Percentiles rank a stretch among this genome's conserved stretches.
Conservation (phyloP, 495 filamentous ascomycete species). For the Viridothelium virens region DNA sequence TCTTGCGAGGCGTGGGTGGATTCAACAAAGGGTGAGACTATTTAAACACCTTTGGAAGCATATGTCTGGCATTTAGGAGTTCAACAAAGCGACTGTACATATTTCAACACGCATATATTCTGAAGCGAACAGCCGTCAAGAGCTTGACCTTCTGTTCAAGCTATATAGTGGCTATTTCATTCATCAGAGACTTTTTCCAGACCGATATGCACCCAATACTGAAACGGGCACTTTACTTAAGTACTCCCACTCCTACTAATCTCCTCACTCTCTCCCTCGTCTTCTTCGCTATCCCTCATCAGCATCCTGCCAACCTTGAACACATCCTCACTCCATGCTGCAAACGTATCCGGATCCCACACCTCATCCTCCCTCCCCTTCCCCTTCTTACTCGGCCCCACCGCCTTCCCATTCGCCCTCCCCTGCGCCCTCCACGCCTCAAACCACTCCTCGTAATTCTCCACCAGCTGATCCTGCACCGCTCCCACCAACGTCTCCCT, state of each 20-base stretch:
- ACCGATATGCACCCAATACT: not conserved
- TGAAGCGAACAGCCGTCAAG: not conserved
- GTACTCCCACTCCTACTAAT: not conserved
- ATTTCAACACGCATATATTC: not conserved
- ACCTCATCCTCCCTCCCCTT: slow-evolving; percentile 52
- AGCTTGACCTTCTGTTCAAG: not conserved
- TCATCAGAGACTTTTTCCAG: not conserved
- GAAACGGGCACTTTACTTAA: not conserved
- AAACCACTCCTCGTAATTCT: slow-evolving; percentile 36
- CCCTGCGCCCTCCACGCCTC: slow-evolving; percentile 35
- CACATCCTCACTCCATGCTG: slow-evolving; percentile 10
- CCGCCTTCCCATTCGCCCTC: slow-evolving; percentile 34
- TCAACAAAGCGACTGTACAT: not conserved
- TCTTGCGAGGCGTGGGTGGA: no score
- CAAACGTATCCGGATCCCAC: slow-evolving; percentile 36
- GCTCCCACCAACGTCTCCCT: slow-evolving; percentile 37
- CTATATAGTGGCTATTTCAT: not conserved
- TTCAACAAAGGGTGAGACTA: no score
- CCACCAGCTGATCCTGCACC: slow-evolving; percentile 34
- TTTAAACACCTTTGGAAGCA: not conserved
- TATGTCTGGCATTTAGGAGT: not conserved
- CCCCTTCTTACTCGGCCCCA: slow-evolving; percentile 45
- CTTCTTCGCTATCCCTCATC: slow-evolving; percentile 7
- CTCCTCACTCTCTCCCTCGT: not conserved
- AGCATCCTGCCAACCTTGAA: slow-evolving; percentile 9